Percentiles rank a stretch among this genome's conserved stretches.
Evolutionary conservation across 768 basidiomycete species (phyloP).

Genomic region (Auriscalpium vulgare): DNA sequence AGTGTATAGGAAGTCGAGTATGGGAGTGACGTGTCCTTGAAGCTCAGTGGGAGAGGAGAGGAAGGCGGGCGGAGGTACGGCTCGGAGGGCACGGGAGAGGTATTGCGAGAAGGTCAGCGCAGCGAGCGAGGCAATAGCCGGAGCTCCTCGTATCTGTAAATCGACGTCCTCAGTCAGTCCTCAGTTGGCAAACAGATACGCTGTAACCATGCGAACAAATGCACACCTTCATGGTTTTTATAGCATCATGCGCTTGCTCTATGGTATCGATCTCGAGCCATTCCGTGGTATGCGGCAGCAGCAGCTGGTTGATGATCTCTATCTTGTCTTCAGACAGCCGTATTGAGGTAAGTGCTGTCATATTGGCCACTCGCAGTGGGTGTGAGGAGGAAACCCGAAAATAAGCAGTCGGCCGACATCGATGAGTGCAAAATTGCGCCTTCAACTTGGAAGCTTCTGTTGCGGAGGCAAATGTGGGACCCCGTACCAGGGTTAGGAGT

Average conservation of each 20-base stretch:
- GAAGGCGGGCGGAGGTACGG: conserved; percentile 42
- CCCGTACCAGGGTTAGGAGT: not conserved
- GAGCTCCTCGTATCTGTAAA: conserved; percentile 79
- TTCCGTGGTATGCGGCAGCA: conserved; percentile 68
- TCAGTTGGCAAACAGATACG: not conserved
- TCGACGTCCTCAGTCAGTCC: not conserved
- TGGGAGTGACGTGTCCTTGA: conserved; percentile 43
- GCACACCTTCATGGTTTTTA: conserved; percentile 88
- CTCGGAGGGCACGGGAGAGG: conserved; percentile 45
- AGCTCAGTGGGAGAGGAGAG: conserved; percentile 47
- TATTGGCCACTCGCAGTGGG: not conserved
- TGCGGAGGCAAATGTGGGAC: too few relatives aligned
- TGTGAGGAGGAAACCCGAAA: not conserved
- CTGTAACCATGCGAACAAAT: not conserved
- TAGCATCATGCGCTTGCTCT: conserved; percentile 86
- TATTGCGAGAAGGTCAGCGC: conserved; percentile 67
- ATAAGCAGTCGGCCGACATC: not conserved
- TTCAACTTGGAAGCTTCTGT: too few relatives aligned
- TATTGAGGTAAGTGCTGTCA: conserved; percentile 31
- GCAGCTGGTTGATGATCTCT: conserved; percentile 86
- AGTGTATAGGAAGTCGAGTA: conserved; percentile 68
- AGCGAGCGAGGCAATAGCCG: conserved; percentile 90
- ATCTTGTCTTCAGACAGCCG: conserved; percentile 42
- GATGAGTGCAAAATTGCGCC: too few relatives aligned
- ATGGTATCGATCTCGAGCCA: conserved; percentile 61